Percentiles rank a stretch among this genome's conserved stretches.
phyloP scores from a whole-genome alignment of 2,329 filamentous ascomycete species.

The Neonectria punicea region DNA sequence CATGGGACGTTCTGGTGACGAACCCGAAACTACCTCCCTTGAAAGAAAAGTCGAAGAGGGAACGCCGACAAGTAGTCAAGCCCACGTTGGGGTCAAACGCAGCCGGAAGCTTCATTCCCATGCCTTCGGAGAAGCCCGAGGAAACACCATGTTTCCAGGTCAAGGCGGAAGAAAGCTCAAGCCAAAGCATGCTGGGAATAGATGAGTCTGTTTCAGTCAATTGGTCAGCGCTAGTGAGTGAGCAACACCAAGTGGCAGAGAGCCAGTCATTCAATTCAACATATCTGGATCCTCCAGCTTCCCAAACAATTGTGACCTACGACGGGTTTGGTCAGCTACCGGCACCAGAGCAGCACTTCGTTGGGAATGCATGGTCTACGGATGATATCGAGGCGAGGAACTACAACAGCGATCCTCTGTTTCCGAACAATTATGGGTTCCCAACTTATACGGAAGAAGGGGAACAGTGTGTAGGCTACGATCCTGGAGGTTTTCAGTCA shows the following conservation, averaged over 20 bases:
- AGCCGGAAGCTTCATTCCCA: not conserved
- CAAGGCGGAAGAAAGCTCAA: not conserved
- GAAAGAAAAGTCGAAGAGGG: conserved; percentile 9
- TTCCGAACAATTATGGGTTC: not conserved
- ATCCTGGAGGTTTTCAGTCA: conserved; percentile 26
- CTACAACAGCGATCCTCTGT: not conserved
- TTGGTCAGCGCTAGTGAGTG: not conserved
- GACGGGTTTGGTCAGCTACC: not conserved
- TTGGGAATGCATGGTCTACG: not conserved
- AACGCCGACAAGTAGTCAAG: not conserved
- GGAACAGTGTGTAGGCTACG: not conserved
- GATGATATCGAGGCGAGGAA: not conserved
- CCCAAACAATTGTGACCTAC: not conserved
- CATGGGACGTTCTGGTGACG: conserved; percentile 42
- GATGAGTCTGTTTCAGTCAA: not conserved
- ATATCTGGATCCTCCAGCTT: not conserved
- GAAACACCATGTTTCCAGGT: not conserved
- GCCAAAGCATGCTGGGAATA: not conserved
- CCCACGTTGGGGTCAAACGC: not conserved
- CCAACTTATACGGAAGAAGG: not conserved
- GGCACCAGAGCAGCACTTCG: not conserved
- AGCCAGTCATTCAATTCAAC: not conserved
- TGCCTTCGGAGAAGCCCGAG: too few relatives aligned
- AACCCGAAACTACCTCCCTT: conserved; percentile 24
- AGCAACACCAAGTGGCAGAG: not conserved